These are phyloP conservation scores for Cystofilobasidium macerans DNA, from an alignment of 768 basidiomycete species.

Conservation along the genomic window DNA sequence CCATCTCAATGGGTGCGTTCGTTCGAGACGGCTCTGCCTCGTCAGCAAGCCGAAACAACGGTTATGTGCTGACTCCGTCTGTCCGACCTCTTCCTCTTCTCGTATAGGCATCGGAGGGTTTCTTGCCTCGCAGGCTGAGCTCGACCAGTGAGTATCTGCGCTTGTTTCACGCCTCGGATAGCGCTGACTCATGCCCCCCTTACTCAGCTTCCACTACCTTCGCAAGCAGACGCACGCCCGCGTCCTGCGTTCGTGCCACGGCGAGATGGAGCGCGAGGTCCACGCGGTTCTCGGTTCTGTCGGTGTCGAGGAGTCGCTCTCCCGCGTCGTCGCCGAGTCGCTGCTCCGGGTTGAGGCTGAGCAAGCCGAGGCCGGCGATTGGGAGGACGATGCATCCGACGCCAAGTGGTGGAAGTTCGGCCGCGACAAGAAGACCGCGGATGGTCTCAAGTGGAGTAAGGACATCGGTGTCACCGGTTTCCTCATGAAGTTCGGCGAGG, in stretches of 20 bases:
- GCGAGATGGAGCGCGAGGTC: conserved; percentile 95
- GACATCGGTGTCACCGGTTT: conserved; percentile 85
- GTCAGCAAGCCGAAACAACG: background rate
- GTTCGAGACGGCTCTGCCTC: background rate
- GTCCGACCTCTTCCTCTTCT: background rate
- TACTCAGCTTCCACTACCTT: conserved; percentile 24
- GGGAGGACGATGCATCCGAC: conserved; percentile 45
- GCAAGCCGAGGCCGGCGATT: conserved; percentile 38
- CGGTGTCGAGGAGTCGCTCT: conserved; percentile 75
- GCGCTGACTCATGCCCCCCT: background rate
- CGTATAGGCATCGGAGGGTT: conserved; percentile 59
- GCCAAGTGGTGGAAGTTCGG: conserved; percentile 28
- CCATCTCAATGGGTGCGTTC: conserved; percentile 5
- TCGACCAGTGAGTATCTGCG: conserved; percentile 58
- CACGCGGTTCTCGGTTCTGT: conserved; percentile 73
- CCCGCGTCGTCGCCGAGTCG: conserved; percentile 62
- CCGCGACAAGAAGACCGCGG: conserved; percentile 30
- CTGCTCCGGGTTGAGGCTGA: conserved; percentile 45
- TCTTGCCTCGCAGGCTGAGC: conserved; percentile 86
- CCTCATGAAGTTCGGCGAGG: conserved; percentile 90
- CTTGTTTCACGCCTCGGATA: background rate
- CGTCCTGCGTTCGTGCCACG: conserved; percentile 77
- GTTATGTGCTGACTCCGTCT: background rate
- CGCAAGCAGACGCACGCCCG: conserved; percentile 46
- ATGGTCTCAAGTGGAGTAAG: conserved; percentile 61